Conservation (phyloP, 371 early-diverging fungal genomes). For the Lichtheimia hyalospora region DNA sequence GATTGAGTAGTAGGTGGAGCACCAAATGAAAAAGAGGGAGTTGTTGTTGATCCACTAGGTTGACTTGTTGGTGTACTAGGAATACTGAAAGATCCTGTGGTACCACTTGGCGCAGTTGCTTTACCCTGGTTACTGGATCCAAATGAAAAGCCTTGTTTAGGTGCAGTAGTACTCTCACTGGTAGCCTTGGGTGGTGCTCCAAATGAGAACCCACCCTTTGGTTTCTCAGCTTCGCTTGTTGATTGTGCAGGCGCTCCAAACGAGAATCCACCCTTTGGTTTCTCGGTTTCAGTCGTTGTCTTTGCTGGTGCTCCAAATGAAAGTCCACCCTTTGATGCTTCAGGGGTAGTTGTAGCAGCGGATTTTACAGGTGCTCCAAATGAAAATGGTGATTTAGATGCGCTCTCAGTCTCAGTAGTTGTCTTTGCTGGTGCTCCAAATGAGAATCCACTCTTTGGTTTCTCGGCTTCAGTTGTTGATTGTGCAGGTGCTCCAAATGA, state of each 20-base stretch:
- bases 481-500: neutral
- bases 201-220: neutral
- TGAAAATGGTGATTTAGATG: no score
- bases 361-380: no score
- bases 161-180: neutral
- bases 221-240: neutral
- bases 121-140: no score
- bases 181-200: neutral
- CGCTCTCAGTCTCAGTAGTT: neutral
- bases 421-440: neutral
- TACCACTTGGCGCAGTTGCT: no score
- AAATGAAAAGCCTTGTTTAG: neutral
- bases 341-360: neutral
- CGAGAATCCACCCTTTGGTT: neutral
- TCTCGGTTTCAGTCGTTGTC: neutral
- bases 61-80: no score
- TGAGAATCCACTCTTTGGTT: neutral
- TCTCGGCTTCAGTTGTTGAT: neutral
- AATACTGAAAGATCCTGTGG: no score
- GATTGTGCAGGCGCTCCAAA: neutral
- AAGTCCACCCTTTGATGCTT: neutral
- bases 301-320: constrained; percentile 2
- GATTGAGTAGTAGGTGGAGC: no score
- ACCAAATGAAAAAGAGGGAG: no score
- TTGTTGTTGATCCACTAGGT: no score